Percentiles rank a stretch among this genome's conserved stretches.
Evolutionary conservation across 371 early-diverging fungal genomes (phyloP).

Genomic region (Mortierella sp.): DNA sequence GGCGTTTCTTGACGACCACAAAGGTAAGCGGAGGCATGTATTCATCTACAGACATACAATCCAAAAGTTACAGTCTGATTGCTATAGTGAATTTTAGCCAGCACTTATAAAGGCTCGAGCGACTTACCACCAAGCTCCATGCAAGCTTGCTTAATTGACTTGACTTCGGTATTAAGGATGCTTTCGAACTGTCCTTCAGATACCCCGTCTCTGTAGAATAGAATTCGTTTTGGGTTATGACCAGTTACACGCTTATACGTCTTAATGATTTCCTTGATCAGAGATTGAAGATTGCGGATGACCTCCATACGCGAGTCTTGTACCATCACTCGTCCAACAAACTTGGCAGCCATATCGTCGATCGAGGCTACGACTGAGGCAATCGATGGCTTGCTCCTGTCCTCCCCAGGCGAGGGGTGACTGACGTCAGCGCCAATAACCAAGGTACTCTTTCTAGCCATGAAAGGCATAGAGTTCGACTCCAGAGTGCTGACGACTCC

Average conservation of each 20-base stretch:
- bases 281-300: constrained; percentile 59
- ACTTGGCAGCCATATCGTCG: constrained; percentile 75
- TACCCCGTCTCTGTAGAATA: constrained; percentile 87
- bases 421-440: constrained; percentile 76
- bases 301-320: constrained; percentile 77
- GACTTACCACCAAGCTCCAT: constrained; percentile 39
- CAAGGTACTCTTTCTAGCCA: constrained; percentile 60
- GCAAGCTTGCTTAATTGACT: constrained; percentile 58
- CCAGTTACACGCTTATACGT: constrained; percentile 54
- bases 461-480: constrained; percentile 39
- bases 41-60: constrained; percentile 9
- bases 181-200: constrained; percentile 73
- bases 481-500: constrained; percentile 60
- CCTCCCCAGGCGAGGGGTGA: constrained; percentile 62
- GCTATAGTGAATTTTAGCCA: not conserved
- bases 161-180: constrained; percentile 66
- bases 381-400: constrained; percentile 42
- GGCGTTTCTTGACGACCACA: constrained; percentile 82
- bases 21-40: constrained; percentile 67
- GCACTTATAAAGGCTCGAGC: not conserved
- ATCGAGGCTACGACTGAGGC: constrained; percentile 59
- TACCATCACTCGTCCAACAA: constrained; percentile 69
- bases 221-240: constrained; percentile 62
- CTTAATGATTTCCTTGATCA: constrained; percentile 61
- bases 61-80: not conserved